phyloP scores from a whole-genome alignment of 1,284 basidiomycete genomes.

The Psilocybe mexicana region DNA sequence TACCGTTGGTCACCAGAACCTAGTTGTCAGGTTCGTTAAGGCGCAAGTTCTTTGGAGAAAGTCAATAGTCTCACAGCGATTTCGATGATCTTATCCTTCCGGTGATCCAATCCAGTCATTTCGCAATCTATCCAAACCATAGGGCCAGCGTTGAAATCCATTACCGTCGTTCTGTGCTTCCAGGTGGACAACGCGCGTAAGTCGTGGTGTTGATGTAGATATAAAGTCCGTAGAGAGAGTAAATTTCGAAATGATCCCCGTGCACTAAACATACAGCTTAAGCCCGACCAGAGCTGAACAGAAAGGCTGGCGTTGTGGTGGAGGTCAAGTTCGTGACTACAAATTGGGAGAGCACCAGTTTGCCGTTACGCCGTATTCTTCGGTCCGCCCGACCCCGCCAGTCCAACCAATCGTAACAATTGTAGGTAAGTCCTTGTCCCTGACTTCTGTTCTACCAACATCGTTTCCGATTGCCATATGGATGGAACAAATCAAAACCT shows the following conservation, averaged over 20 bases:
- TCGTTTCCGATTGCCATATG: background rate
- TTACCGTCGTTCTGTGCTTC: background rate
- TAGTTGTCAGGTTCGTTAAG: slow-evolving; percentile 19
- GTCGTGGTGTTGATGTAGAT: background rate
- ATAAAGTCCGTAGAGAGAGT: background rate
- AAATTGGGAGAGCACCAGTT: too few relatives aligned
- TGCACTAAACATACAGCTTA: slow-evolving; percentile 12
- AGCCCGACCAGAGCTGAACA: background rate
- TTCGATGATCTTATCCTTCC: slow-evolving; percentile 74
- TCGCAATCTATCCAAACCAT: slow-evolving; percentile 90
- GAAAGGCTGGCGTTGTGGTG: too few relatives aligned
- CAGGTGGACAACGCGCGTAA: background rate
- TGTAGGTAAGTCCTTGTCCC: too few relatives aligned
- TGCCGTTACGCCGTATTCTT: too few relatives aligned
- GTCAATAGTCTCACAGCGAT: slow-evolving; percentile 54
- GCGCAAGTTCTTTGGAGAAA: background rate
- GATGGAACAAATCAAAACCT: background rate
- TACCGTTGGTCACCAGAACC: slow-evolving; percentile 84
- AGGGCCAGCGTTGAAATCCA: slow-evolving; percentile 60
- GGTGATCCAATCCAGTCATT: slow-evolving; percentile 71
- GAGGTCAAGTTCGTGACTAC: too few relatives aligned
- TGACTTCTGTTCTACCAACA: background rate
- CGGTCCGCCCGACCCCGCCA: too few relatives aligned
- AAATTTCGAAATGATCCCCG: background rate
- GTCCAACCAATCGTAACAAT: too few relatives aligned